phyloP scores from a whole-genome alignment of 2,329 filamentous ascomycete species.

The Aspergillus japonicus region DNA sequence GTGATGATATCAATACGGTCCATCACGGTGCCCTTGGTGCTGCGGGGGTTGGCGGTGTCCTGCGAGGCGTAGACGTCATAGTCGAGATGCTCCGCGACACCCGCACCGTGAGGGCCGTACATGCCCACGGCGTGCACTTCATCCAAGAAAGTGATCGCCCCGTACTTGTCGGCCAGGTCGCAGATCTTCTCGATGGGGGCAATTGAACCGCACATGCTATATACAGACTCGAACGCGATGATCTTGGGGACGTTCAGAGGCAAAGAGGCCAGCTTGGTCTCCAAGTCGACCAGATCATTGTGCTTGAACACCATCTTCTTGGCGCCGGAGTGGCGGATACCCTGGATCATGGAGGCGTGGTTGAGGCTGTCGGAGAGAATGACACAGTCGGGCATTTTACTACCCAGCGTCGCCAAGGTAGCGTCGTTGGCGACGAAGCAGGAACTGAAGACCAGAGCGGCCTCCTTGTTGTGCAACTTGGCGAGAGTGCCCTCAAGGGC shows the following conservation, averaged over 20 bases:
- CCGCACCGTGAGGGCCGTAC: conserved; percentile 94
- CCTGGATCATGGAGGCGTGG: conserved; percentile 99
- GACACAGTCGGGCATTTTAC: conserved; percentile 93
- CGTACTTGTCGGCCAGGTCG: conserved; percentile 95
- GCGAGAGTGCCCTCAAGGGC: conserved; percentile 78
- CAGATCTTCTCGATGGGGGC: conserved; percentile 95
- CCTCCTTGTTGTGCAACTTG: conserved; percentile 86
- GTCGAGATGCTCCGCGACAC: conserved; percentile 95
- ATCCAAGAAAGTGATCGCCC: conserved; percentile 93
- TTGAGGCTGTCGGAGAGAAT: conserved; percentile 97
- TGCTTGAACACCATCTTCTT: conserved; percentile 99
- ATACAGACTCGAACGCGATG: conserved; percentile 97
- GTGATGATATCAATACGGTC: conserved; percentile 98
- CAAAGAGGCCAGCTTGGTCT: conserved; percentile 85
- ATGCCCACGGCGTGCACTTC: conserved; percentile 99
- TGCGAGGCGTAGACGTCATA: conserved; percentile 81
- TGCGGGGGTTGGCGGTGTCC: conserved; percentile 51
- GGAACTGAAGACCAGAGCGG: conserved; percentile 90
- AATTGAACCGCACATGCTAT: conserved; percentile 98
- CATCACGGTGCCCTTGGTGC: conserved; percentile 74
- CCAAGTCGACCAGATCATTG: conserved; percentile 90
- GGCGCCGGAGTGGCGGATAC: conserved; percentile 93
- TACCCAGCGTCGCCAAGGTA: conserved; percentile 92
- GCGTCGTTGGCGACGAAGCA: conserved; percentile 99
- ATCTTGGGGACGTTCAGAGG: conserved; percentile 88